These are phyloP conservation scores for Deinandra increscens DNA, from an alignment of 129 eudicot species.

Conservation along the genomic window DNA sequence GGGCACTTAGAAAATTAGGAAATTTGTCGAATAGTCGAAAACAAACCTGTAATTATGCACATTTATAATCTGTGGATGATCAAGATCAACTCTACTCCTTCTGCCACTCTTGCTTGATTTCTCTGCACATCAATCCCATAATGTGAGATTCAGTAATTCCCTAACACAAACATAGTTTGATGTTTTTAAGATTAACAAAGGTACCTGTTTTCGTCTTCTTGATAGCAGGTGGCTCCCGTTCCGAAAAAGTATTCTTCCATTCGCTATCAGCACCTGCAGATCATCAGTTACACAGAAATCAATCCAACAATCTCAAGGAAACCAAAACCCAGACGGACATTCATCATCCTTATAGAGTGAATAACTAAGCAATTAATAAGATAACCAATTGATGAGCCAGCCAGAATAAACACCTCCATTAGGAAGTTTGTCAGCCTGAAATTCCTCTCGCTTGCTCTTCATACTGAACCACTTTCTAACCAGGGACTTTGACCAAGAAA, in stretches of 20 bases:
- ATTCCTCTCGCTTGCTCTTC: conserved; percentile 65
- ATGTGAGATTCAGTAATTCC: neutral
- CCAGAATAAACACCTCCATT: conserved; percentile 34
- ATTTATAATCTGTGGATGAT: conserved; percentile 81
- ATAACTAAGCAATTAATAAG: too few species aligned
- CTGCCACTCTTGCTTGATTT: conserved; percentile 50
- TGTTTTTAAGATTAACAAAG: neutral
- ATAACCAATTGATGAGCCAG: neutral
- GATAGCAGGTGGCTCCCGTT: conserved; percentile 68
- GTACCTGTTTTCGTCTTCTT: conserved; percentile 84
- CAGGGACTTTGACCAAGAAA: conserved; percentile 83
- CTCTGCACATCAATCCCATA: conserved; percentile 39
- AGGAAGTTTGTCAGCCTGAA: conserved; percentile 56
- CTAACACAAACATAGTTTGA: neutral
- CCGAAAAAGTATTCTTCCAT: conserved; percentile 68
- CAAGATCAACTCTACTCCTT: conserved; percentile 66
- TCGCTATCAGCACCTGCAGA: conserved; percentile 52
- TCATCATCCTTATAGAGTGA: too few species aligned
- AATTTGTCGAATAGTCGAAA: neutral
- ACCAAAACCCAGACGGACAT: too few species aligned
- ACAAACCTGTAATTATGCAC: conserved; percentile 84
- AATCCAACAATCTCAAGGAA: neutral
- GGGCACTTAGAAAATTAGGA: neutral
- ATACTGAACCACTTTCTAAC: conserved; percentile 86
- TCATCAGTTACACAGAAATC: neutral